phyloP scores from a whole-genome alignment of 2,329 filamentous ascomycete species.

The Drechmeria coniospora region DNA sequence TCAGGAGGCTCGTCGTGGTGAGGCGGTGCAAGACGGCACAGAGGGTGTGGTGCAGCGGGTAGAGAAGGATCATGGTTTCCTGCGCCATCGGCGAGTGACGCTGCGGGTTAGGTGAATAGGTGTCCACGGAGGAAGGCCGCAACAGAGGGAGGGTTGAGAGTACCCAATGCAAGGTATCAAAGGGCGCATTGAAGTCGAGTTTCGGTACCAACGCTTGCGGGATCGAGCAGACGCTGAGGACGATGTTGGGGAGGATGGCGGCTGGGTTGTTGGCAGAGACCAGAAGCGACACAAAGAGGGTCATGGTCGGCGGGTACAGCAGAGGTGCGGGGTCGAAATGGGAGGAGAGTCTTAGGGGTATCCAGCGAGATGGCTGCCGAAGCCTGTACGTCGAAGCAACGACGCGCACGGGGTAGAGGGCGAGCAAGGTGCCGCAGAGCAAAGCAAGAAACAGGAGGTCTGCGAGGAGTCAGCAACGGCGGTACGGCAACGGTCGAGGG shows the following conservation, averaged over 20 bases:
- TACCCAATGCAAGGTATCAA: slow-evolving; percentile 63
- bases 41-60: slow-evolving; percentile 69
- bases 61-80: slow-evolving; percentile 51
- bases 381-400: slow-evolving; percentile 29
- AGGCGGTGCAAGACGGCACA: slow-evolving; percentile 61
- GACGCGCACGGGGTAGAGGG: slow-evolving; percentile 46
- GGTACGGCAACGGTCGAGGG: neutral
- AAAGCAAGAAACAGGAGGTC: slow-evolving; percentile 26
- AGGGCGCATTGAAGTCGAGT: slow-evolving; percentile 36
- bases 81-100: slow-evolving; percentile 31
- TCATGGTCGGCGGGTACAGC: slow-evolving; percentile 69
- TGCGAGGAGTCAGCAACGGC: slow-evolving; percentile 9
- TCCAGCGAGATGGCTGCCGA: slow-evolving; percentile 18
- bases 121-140: slow-evolving; percentile 10
- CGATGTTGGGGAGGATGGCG: slow-evolving; percentile 60
- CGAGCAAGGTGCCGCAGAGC: slow-evolving; percentile 24
- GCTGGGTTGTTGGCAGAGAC: slow-evolving; percentile 46
- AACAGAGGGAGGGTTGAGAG: slow-evolving; percentile 55
- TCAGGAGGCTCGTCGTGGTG: slow-evolving; percentile 75
- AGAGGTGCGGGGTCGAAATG: slow-evolving; percentile 84
- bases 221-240: slow-evolving; percentile 65
- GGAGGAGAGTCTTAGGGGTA: slow-evolving; percentile 44
- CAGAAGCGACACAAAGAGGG: slow-evolving; percentile 61
- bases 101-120: slow-evolving; percentile 4
- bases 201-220: slow-evolving; percentile 59